Conservation (phyloP, 352 stramenopile species). For the Phytophthora hibernalis region DNA sequence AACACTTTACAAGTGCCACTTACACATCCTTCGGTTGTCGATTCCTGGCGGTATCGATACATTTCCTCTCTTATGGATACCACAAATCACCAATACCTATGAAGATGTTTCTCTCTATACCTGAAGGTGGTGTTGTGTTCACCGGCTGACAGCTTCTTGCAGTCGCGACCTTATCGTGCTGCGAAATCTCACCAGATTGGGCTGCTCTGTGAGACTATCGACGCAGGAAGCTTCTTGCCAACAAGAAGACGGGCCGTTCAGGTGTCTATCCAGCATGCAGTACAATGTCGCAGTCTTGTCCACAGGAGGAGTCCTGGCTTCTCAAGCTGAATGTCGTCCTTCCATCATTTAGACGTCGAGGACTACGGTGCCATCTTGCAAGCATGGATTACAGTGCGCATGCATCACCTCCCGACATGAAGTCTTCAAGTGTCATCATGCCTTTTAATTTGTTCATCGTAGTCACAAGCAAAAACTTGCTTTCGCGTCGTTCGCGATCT, state of each 20-base stretch:
- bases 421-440: too few relatives aligned
- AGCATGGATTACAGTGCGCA: not conserved
- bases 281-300: conserved; percentile 9
- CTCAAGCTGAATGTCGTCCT: conserved; percentile 21
- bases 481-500: not conserved
- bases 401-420: not conserved
- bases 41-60: too few relatives aligned
- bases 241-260: conserved; percentile 1
- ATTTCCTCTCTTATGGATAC: too few relatives aligned
- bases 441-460: too few relatives aligned
- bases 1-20: too few relatives aligned
- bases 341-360: not conserved
- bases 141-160: too few relatives aligned
- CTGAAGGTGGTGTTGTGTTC: too few relatives aligned
- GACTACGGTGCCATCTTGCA: not conserved
- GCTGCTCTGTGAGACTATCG: not conserved
- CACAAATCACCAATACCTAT: too few relatives aligned
- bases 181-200: conserved; percentile 25
- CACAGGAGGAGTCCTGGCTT: not conserved
- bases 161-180: conserved; percentile 13
- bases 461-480: not conserved
- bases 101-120: too few relatives aligned
- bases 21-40: too few relatives aligned
- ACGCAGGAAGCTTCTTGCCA: not conserved
- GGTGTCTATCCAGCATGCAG: conserved; percentile 20